Percentiles rank a stretch among this genome's conserved stretches.
These are phyloP conservation scores for Pelargonium myrrhifolium DNA, from an alignment of 441 rosid species.

Conservation along the genomic window DNA sequence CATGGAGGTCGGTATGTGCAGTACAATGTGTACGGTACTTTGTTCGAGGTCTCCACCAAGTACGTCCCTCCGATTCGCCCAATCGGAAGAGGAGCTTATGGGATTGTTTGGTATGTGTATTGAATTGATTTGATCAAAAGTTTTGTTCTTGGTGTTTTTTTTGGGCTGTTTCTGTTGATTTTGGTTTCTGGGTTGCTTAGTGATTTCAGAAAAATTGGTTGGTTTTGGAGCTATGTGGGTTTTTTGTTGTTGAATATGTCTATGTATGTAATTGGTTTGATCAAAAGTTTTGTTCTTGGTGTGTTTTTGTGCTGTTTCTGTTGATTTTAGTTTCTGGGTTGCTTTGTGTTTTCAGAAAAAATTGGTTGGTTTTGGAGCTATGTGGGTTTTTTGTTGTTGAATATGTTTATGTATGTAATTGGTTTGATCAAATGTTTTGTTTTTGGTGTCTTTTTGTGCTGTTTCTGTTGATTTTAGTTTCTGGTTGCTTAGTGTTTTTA, in stretches of 20 bases:
- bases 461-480: not conserved
- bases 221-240: not conserved
- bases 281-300: not conserved
- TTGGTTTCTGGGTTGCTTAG: conserved; percentile 3
- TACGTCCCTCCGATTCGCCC: conserved; percentile 86
- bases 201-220: not conserved
- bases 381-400: no score
- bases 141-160: not conserved
- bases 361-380: not conserved
- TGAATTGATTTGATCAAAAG: not conserved
- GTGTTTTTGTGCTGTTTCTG: not conserved
- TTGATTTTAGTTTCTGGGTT: not conserved
- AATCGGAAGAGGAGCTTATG: conserved; percentile 81
- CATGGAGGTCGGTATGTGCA: conserved; percentile 88
- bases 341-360: not conserved
- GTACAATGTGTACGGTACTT: conserved; percentile 73
- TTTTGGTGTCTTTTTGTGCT: not conserved
- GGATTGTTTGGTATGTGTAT: conserved; percentile 58
- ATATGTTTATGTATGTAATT: no score
- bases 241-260: not conserved
- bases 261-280: not conserved
- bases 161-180: not conserved
- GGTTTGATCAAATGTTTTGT: not conserved
- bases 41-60: conserved; percentile 77
- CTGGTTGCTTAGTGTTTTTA: not conserved